phyloP scores from a whole-genome alignment of 495 filamentous ascomycete species.

The Aspergillus baeticus region DNA sequence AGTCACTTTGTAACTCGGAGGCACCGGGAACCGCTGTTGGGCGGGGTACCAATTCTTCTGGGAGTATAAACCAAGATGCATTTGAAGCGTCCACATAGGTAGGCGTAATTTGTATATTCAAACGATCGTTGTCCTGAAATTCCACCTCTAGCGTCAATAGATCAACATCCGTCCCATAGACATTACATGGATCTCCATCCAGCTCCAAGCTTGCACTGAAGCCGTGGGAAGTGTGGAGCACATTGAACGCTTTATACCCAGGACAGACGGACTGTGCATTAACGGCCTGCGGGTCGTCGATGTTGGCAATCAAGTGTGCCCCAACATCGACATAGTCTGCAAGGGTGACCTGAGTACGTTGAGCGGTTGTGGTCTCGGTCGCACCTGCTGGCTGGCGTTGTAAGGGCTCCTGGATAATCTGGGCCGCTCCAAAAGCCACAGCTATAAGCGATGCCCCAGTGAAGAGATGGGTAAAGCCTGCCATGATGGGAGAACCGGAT shows the following conservation, averaged over 20 bases:
- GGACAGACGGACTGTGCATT: constrained; percentile 68
- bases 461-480: constrained; percentile 26
- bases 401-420: constrained; percentile 7
- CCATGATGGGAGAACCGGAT: constrained; percentile 22
- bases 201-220: constrained; percentile 53
- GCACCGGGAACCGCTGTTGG: constrained; percentile 47
- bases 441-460: constrained; percentile 29
- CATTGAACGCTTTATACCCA: constrained; percentile 57
- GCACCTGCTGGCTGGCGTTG: not conserved
- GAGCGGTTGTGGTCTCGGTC: constrained; percentile 15
- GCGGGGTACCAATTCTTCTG: constrained; percentile 60
- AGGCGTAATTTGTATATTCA: constrained; percentile 57
- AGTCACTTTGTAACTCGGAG: constrained; percentile 40
- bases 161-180: constrained; percentile 62
- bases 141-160: constrained; percentile 53
- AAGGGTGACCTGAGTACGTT: constrained; percentile 50
- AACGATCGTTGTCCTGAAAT: constrained; percentile 53
- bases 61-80: constrained; percentile 64
- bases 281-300: constrained; percentile 68
- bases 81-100: constrained; percentile 63
- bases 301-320: constrained; percentile 60
- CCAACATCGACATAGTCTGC: constrained; percentile 58
- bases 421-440: constrained; percentile 27
- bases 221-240: constrained; percentile 43
- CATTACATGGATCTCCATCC: constrained; percentile 59